Evolutionary conservation across 2,329 filamentous ascomycete genomes (phyloP).

Genomic region (Sclerotiophoma versabilis): DNA sequence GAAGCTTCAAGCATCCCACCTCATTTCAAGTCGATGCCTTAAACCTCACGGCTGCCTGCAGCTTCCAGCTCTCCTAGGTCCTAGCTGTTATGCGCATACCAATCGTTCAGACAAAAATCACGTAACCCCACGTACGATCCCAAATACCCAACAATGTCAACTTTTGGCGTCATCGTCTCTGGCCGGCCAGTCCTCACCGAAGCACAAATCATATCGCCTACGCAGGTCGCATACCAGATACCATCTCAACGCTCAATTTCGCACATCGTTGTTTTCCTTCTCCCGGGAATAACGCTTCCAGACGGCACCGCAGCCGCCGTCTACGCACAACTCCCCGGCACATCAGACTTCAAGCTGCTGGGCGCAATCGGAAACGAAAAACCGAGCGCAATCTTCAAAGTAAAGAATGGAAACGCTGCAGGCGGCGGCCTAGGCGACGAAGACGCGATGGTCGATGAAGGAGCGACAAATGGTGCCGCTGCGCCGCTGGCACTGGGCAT

Average conservation of each 20-base stretch:
- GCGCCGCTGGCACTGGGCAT: constrained; percentile 74
- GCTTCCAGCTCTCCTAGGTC: neutral
- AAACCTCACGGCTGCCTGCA: neutral
- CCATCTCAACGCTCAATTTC: constrained; percentile 65
- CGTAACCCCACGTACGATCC: neutral
- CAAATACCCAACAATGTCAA: constrained; percentile 51
- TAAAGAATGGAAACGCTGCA: constrained; percentile 56
- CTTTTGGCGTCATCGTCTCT: constrained; percentile 67
- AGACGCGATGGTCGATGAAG: constrained; percentile 57
- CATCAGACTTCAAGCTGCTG: constrained; percentile 77
- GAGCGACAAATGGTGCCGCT: constrained; percentile 23
- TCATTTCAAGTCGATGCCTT: neutral
- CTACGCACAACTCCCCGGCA: constrained; percentile 76
- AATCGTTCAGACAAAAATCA: neutral
- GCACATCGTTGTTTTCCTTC: constrained; percentile 87
- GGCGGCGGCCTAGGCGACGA: constrained; percentile 50
- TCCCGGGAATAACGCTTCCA: constrained; percentile 79
- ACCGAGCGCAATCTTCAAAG: constrained; percentile 88
- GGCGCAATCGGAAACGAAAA: constrained; percentile 90
- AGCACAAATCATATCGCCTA: constrained; percentile 62
- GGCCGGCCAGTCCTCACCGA: constrained; percentile 67
- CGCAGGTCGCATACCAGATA: constrained; percentile 73
- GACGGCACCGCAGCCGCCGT: constrained; percentile 83
- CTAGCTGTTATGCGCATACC: neutral
- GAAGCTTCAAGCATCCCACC: constrained; percentile 12